Percentiles rank a stretch among this genome's conserved stretches.
Evolutionary conservation across 495 filamentous ascomycete species (phyloP).

Genomic region (Penicillium paxilli): DNA sequence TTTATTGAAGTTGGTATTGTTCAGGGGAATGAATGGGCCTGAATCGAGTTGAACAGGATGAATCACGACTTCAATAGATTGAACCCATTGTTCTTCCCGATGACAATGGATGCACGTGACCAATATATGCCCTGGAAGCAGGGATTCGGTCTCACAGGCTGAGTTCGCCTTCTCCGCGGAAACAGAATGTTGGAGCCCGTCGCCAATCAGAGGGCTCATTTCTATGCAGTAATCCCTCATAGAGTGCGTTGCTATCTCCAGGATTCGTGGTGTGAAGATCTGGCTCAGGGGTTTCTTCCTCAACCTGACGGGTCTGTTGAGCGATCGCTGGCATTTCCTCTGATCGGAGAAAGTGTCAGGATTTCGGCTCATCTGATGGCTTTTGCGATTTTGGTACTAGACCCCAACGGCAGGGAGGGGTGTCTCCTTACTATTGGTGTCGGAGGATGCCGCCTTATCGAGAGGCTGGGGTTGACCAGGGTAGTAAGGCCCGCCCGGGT

Average conservation of each 20-base stretch:
- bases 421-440: slow-evolving; percentile 22
- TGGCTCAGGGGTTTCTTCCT: slow-evolving; percentile 16
- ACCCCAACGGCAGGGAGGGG: slow-evolving; percentile 6
- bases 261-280: slow-evolving; percentile 11
- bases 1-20: not conserved
- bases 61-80: not conserved
- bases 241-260: slow-evolving; percentile 23
- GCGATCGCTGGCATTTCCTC: slow-evolving; percentile 5
- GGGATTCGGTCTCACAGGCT: not conserved
- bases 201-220: slow-evolving; percentile 22
- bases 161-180: slow-evolving; percentile 13
- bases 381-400: slow-evolving; percentile 5
- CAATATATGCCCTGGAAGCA: not conserved
- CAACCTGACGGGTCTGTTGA: slow-evolving; percentile 4
- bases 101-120: slow-evolving; percentile 7
- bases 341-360: slow-evolving; percentile 17
- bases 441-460: slow-evolving; percentile 4
- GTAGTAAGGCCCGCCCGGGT: slow-evolving; percentile 52
- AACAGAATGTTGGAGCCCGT: slow-evolving; percentile 18
- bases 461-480: slow-evolving; percentile 28
- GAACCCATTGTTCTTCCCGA: slow-evolving; percentile 4
- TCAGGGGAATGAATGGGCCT: not conserved
- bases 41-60: not conserved
- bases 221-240: slow-evolving; percentile 22
- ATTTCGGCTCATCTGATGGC: slow-evolving; percentile 5